Percentiles rank a stretch among this genome's conserved stretches.
These are phyloP conservation scores for Apocynum venetum DNA, from an alignment of 257 asterid genomes.

Conservation along the genomic window DNA sequence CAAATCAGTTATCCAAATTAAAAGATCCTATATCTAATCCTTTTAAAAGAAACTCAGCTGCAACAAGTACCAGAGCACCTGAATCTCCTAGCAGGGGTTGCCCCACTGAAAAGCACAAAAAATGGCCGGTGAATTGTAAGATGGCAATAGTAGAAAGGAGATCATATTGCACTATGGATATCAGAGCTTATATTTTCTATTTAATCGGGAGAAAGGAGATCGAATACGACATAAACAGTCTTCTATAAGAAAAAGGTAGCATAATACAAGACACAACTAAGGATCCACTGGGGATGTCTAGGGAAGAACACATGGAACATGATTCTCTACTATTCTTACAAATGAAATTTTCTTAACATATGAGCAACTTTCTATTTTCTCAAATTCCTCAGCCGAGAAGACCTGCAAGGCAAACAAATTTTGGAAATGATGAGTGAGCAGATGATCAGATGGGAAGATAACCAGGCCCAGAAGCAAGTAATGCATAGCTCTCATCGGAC, in stretches of 20 bases:
- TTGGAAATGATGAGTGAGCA: constrained; percentile 5
- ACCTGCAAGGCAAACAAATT: constrained; percentile 21
- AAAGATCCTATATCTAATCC: too few species aligned
- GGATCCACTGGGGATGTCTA: constrained; percentile 31
- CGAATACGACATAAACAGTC: constrained; percentile 25
- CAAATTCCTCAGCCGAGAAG: constrained; percentile 12
- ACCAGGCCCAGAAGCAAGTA: neutral
- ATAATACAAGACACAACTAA: constrained; percentile 44
- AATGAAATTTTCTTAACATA: constrained; percentile 14
- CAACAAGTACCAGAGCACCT: neutral
- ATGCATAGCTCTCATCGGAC: neutral
- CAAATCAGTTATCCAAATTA: too few species aligned
- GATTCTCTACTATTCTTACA: constrained; percentile 47
- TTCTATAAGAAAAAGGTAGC: constrained; percentile 39
- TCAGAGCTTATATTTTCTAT: constrained; percentile 34
- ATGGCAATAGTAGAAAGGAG: neutral
- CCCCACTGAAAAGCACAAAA: neutral
- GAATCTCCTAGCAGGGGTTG: neutral
- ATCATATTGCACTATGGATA: constrained; percentile 19
- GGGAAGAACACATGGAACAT: constrained; percentile 28
- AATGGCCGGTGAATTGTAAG: neutral
- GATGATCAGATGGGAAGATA: neutral
- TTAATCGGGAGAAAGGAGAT: constrained; percentile 2
- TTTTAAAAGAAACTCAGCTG: too few species aligned
- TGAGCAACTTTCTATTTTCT: constrained; percentile 20